Evolutionary conservation across 305 asterid genomes (phyloP).

Genomic region (Solanum hybrid): DNA sequence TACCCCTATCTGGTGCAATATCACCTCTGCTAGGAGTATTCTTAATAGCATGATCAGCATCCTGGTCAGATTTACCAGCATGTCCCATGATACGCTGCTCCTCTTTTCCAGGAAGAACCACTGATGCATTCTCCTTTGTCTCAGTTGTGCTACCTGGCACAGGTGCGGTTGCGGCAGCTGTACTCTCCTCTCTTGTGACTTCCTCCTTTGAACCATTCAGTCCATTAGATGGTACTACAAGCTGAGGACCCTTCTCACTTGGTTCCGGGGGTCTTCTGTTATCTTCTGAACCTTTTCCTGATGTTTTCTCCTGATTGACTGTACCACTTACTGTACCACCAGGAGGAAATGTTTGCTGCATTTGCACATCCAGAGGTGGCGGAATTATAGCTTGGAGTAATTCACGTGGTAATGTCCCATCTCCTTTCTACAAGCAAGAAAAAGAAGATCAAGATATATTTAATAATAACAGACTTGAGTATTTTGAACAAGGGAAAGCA

Average conservation of each 20-base stretch:
- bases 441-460: slow-evolving; percentile 15
- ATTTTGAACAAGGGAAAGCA: slow-evolving; percentile 13
- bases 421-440: slow-evolving; percentile 70
- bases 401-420: slow-evolving; percentile 77
- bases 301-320: slow-evolving; percentile 43
- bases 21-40: slow-evolving; percentile 50
- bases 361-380: slow-evolving; percentile 67
- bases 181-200: slow-evolving; percentile 40
- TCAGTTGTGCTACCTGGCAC: slow-evolving; percentile 30
- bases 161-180: slow-evolving; percentile 30
- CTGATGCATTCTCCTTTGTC: slow-evolving; percentile 45
- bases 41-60: slow-evolving; percentile 44
- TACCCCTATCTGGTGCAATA: slow-evolving; percentile 62
- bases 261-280: slow-evolving; percentile 39
- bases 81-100: slow-evolving; percentile 48
- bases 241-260: slow-evolving; percentile 50
- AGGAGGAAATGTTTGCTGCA: slow-evolving; percentile 40
- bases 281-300: slow-evolving; percentile 46
- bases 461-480: slow-evolving; percentile 8
- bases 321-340: slow-evolving; percentile 34
- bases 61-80: slow-evolving; percentile 53
- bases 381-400: slow-evolving; percentile 88
- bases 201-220: slow-evolving; percentile 42
- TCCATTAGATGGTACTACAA: slow-evolving; percentile 32
- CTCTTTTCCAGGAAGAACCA: slow-evolving; percentile 54